Evolutionary conservation across 192 early-diverging fungal genomes (phyloP), one percentile per base, ranked within the genome.

Genomic region (Entrophospora sp.): DNA sequence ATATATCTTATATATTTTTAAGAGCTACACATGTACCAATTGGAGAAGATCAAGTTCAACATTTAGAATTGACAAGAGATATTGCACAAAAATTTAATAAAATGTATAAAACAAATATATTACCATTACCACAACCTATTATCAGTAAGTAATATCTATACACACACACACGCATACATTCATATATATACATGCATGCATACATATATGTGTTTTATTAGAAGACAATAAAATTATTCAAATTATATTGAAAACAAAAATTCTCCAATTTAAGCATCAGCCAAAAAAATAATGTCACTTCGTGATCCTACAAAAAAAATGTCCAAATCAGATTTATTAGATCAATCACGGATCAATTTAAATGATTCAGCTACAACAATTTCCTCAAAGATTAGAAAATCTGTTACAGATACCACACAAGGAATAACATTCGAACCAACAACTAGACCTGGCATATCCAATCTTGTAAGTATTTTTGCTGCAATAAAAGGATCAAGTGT

Each of bases 31-130:
- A 93, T 53, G 85, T 97, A 8, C 95, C 95, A 0, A 88, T 97
- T 6, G 95, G 95, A 31, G 92, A 91, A 48, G 95, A 97, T 75
- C 93, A 97, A 63, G 65, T 87, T 9, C 95, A 95, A 70, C 95
- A 97, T 67, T 63, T 97, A 38, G 90, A 97, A 67, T 74, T 97
- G 28, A 79, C 92, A 0, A 80, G 84, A n/a, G 90, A 92, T 71
- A 81, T 92, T 44, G 88, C 83, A 1, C 48, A 71, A 9, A 80
- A 81, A 31, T 90, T 94, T 69, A 95, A 95, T 80, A 86, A 86
- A 25, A 79, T 68, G 0, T 89, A 81, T 71, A 77, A 82, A 48
- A 72, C 67, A 22, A 67, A 69, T 1, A 55, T 88, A 18, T 95
- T 95, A 63, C 81, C 84, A 1, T 71, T 87, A 46, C 91, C 93